Percentiles rank a stretch among this genome's conserved stretches.
Evolutionary conservation across 495 filamentous ascomycete genomes (phyloP).

Genomic region (Aspergillus homomorphus): DNA sequence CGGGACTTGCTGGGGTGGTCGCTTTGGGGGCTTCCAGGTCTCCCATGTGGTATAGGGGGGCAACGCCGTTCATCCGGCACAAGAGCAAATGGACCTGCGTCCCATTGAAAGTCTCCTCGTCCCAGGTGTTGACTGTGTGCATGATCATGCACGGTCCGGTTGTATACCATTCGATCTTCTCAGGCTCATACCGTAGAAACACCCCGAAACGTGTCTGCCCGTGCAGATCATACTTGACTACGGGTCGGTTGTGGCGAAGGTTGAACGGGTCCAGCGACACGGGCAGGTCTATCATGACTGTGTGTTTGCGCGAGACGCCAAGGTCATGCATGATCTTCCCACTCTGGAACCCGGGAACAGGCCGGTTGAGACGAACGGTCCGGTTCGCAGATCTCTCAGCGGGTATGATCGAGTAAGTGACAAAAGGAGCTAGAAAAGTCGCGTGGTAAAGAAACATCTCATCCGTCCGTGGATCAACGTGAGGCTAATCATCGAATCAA

Average conservation of each 20-base stretch:
- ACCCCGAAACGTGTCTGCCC: constrained; percentile 58
- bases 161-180: constrained; percentile 58
- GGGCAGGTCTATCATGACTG: constrained; percentile 64
- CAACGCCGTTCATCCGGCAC: constrained; percentile 59
- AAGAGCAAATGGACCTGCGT: constrained; percentile 53
- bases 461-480: constrained; percentile 54
- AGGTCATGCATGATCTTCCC: constrained; percentile 74
- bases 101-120: constrained; percentile 26
- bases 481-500: constrained; percentile 33
- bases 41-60: constrained; percentile 56
- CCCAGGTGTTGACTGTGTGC: constrained; percentile 67
- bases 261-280: constrained; percentile 60
- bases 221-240: constrained; percentile 52
- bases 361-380: constrained; percentile 33
- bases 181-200: constrained; percentile 56
- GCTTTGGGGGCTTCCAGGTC: constrained; percentile 46
- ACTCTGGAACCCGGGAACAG: constrained; percentile 54
- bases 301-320: constrained; percentile 56
- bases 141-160: constrained; percentile 62
- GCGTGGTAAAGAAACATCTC: constrained; percentile 64
- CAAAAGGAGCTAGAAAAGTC: constrained; percentile 56
- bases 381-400: constrained; percentile 8
- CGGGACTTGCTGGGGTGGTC: constrained; percentile 45
- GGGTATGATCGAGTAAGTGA: constrained; percentile 61
- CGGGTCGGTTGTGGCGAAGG: constrained; percentile 47